Conservation (phyloP, 768 basidiomycete species). For the Candolleomyces efflorescens region DNA sequence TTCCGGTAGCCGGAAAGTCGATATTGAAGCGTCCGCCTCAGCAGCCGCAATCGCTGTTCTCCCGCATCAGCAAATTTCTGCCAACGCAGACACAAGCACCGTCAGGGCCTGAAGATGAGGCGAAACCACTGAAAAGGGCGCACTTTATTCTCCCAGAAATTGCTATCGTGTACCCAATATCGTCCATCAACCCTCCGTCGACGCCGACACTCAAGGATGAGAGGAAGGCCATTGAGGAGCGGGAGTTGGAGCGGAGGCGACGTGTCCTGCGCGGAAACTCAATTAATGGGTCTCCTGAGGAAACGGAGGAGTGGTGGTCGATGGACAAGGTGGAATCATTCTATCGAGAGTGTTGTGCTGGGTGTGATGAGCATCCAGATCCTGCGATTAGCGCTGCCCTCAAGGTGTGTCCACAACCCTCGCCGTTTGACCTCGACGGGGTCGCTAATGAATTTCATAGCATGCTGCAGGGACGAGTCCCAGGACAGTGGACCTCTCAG, state of each 20-base stretch:
- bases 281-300: conserved; percentile 18
- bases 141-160: conserved; percentile 89
- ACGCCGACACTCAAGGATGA: conserved; percentile 77
- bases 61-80: conserved; percentile 69
- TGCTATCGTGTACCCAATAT: conserved; percentile 88
- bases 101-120: conserved; percentile 35
- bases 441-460: conserved; percentile 26
- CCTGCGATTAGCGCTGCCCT: conserved; percentile 62
- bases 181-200: conserved; percentile 76
- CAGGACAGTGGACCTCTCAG: conserved; percentile 74
- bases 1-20: conserved; percentile 74
- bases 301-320: conserved; percentile 74
- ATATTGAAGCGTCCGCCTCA: conserved; percentile 78
- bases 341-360: conserved; percentile 81
- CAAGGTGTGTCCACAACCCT: conserved; percentile 46
- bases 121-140: conserved; percentile 74
- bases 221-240: conserved; percentile 73
- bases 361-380: conserved; percentile 70
- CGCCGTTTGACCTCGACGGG: conserved; percentile 3
- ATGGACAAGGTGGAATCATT: conserved; percentile 80
- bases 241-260: conserved; percentile 63
- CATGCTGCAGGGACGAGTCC: conserved; percentile 53
- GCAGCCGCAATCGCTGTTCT: conserved; percentile 63
- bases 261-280: conserved; percentile 53
- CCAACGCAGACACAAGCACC: conserved; percentile 46